Evolutionary conservation across 164 flowering plant species (phyloP), one percentile per base, ranked within the genome.

Genomic region (Platanus orientalis): DNA sequence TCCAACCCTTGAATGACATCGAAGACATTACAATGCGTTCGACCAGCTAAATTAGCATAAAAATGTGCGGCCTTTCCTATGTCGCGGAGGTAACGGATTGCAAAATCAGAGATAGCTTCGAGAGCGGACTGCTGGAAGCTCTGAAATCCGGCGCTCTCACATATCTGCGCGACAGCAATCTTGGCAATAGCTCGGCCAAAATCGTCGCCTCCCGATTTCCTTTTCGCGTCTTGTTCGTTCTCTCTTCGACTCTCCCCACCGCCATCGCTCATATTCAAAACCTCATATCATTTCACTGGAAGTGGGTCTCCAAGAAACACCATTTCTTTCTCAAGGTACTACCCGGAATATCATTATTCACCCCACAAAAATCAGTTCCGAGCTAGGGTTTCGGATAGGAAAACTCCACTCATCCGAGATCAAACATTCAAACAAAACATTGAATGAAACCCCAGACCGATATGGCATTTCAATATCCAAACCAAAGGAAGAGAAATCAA

Each of bases 1-100:
- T 90, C 89, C 69, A 92, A 73, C 25, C 86, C 96, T 55, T 80
- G 93, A 63, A 88, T 59, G 26, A 88, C 65, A 76, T 92, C 97
- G 65, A 86, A 82, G 27, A 74, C 77, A 56, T 83, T 90, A 65
- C 82, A 83, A 21, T 85, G 83, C 1, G 80, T 78, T 68, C 97
- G 84, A 28, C 89, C 86, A 0, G 91, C 79, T 44, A 73, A 60
- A 76, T 80, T 80, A 4, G 92, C 85, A 71, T 72, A 73, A 28
- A 28, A 74, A 58, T 63, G 61, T 0, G 95, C 83, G 17, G 70
- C 64, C 70, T 79, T 84, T 54, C 95, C 98, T 19, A 90, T 50
- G 13, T 75, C 79, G 0, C 67, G 55, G 4, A 92, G 69, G 67
- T 86, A 92, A 34, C 84, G 65, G 16, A 80, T 64, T 3, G 82